Percentiles rank a stretch among this genome's conserved stretches.
These are phyloP conservation scores for Erysiphe pulchra DNA, from an alignment of 2,329 filamentous ascomycete genomes.

Conservation along the genomic window DNA sequence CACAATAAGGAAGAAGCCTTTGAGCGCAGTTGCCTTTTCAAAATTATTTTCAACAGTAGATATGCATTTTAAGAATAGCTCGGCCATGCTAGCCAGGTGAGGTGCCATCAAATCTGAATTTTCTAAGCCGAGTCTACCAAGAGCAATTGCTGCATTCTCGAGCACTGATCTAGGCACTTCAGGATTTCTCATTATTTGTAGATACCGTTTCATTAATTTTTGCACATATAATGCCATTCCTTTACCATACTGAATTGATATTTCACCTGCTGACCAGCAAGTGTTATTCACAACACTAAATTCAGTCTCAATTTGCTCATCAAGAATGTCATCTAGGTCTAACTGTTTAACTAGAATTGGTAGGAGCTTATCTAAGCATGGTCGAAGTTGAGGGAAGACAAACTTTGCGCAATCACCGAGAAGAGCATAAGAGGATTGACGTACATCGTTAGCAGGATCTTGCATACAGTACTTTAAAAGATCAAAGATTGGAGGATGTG, in stretches of 20 bases:
- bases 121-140: conserved; percentile 64
- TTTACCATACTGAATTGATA: conserved; percentile 53
- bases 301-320: conserved; percentile 59
- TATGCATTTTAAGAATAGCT: conserved; percentile 61
- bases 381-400: conserved; percentile 58
- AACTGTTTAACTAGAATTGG: conserved; percentile 70
- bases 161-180: conserved; percentile 66
- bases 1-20: conserved; percentile 69
- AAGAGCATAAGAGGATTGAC: conserved; percentile 85
- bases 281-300: conserved; percentile 96
- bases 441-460: conserved; percentile 71
- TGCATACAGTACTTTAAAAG: conserved; percentile 80
- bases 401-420: conserved; percentile 89
- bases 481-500: conserved; percentile 71
- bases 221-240: conserved; percentile 55
- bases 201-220: conserved; percentile 48
- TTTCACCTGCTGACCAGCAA: conserved; percentile 89
- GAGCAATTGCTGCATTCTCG: conserved; percentile 83
- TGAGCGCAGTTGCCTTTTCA: conserved; percentile 83
- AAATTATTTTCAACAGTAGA: conserved; percentile 65
- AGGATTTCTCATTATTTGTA: conserved; percentile 63
- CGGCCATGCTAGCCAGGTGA: conserved; percentile 54
- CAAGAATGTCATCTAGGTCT: conserved; percentile 49
- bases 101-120: conserved; percentile 55
- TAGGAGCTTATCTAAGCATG: conserved; percentile 46